Conservation (phyloP, 129 eudicot genomes). For the Centaurea solstitialis region DNA sequence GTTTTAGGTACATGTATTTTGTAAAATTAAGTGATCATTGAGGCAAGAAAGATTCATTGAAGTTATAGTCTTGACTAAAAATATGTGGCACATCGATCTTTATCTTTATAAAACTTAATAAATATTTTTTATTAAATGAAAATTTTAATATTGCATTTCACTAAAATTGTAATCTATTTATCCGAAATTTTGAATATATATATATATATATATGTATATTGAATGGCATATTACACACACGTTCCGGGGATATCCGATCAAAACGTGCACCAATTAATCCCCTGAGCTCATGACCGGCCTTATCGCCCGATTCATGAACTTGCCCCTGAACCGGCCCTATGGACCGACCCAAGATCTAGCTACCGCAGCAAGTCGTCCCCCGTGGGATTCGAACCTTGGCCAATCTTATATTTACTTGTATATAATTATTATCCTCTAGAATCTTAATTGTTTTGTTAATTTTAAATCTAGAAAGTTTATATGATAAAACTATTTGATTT, state of each 20-base stretch:
- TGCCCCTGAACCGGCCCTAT: too few species aligned
- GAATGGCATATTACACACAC: too few species aligned
- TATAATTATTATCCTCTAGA: too few species aligned
- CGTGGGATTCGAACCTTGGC: too few species aligned
- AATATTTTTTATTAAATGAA: not conserved
- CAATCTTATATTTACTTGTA: not conserved
- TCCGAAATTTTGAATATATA: not conserved
- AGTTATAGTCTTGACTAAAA: constrained; percentile 23
- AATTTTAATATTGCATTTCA: not conserved
- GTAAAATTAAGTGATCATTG: constrained; percentile 19
- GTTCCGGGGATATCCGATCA: too few species aligned
- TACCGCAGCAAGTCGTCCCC: too few species aligned
- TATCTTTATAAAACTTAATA: not conserved
- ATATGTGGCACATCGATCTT: constrained; percentile 33
- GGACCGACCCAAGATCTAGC: too few species aligned
- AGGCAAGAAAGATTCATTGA: constrained; percentile 30
- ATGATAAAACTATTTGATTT: not conserved
- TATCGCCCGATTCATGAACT: too few species aligned
- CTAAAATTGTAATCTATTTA: not conserved
- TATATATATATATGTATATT: too few species aligned
- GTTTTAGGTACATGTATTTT: constrained; percentile 2
- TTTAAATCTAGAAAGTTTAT: not conserved
- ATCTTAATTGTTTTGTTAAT: not conserved
- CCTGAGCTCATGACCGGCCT: too few species aligned
- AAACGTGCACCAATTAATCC: too few species aligned